These are phyloP conservation scores for Cryptococcus jaspeensis DNA, from an alignment of 1,284 basidiomycete genomes.

Conservation along the genomic window DNA sequence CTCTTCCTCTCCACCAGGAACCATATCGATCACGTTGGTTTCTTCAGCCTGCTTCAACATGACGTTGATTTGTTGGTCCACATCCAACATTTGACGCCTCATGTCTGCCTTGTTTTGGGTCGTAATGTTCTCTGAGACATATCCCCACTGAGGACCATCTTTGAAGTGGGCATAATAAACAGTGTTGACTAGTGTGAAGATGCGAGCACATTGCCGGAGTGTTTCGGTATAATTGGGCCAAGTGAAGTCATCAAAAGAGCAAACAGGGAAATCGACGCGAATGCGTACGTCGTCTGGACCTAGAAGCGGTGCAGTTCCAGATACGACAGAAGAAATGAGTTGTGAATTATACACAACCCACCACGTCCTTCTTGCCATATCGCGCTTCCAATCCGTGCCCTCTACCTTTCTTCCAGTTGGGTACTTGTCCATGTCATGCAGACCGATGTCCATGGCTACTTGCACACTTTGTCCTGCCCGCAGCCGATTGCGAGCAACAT, in stretches of 20 bases:
- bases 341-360: conserved; percentile 48
- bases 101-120: conserved; percentile 7
- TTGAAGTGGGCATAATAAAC: conserved; percentile 32
- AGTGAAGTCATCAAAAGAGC: conserved; percentile 38
- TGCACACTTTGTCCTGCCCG: conserved; percentile 36
- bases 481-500: conserved; percentile 30
- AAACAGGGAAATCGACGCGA: conserved; percentile 46
- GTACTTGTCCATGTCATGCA: conserved; percentile 44
- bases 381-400: conserved; percentile 44
- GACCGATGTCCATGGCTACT: conserved; percentile 46
- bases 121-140: conserved; percentile 1
- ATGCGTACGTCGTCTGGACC: conserved; percentile 45
- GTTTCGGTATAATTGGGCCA: conserved; percentile 49
- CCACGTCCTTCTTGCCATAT: conserved; percentile 50
- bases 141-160: neutral
- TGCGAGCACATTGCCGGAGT: conserved; percentile 36
- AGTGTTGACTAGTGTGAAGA: conserved; percentile 41
- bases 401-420: conserved; percentile 29
- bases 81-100: conserved; percentile 32
- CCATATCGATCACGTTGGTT: conserved; percentile 41
- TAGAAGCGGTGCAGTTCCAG: conserved; percentile 36
- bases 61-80: conserved; percentile 43
- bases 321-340: conserved; percentile 30
- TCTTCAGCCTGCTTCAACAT: conserved; percentile 46
- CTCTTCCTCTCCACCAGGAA: conserved; percentile 51